Base-by-base conservation (phyloP, 2,329 filamentous ascomycete genomes). In the Fusarium nanum region DNA sequence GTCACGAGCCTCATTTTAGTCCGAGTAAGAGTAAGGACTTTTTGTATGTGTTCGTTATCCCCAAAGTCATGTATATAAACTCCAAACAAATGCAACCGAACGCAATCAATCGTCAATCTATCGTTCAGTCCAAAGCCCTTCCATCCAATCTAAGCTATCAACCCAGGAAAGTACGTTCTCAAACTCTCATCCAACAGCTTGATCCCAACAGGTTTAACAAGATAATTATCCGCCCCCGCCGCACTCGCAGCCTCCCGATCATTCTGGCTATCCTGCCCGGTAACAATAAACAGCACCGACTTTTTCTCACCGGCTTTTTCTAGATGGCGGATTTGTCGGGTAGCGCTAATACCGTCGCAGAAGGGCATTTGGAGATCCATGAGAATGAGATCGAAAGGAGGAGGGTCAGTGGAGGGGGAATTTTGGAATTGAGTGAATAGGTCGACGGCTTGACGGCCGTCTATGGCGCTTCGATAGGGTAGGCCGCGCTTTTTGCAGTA, bases 401-500 rank as follows among this genome's bases (percentile, higher is more conserved):
- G 20, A 32, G 46, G 22, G 27, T 48, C 59, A 12, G 55, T 23
- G 2, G 50, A 41, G 4, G 55, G 8, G 1, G 50, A 42, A 3
- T 41, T 6, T 23, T 77, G 75, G 7, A 76, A 68, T n/a, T 68
- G 41, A 4, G 50, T 49, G 28, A 76, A 77, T 1, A 74, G 48
- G 3, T 82, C 77, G 12, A 85, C 78, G 3, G 83, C 83, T 72
- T 84, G 79, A 20, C 78, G 74, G 3, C 84, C 83, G 44, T 86
- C 81, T 9, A 78, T 77, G 2, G 83, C 83, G 2, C 79, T 80
- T 18, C 78, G 73, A 27, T 83, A 83, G 18, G 81, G 78, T 25
- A 84, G 77, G 0, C 79, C 78, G 13, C 82, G 77, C 44, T 81
- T 81, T 56, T 81, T 80, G 52, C 84, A 82, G 67, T 84, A 85